Conservation (phyloP, 202 grass and related monocot genomes). For the Tripidium arundinaceum region DNA sequence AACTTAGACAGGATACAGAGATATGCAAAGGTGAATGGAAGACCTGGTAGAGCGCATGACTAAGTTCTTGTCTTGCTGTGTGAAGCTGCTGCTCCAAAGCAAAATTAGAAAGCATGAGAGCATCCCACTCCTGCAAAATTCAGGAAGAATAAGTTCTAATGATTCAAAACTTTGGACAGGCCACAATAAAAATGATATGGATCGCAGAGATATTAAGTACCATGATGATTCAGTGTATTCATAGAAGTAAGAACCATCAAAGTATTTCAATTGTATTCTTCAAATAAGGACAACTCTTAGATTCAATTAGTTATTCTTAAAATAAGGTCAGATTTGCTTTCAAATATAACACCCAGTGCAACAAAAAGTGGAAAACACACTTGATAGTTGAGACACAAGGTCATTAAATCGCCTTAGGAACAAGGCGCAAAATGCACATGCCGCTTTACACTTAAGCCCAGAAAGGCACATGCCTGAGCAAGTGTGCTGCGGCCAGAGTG, state of each 20-base stretch:
- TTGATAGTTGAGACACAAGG: background rate
- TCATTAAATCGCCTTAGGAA: background rate
- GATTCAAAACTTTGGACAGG: background rate
- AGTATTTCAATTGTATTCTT: background rate
- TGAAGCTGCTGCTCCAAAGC: slow-evolving; percentile 96
- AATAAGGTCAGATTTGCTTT: background rate
- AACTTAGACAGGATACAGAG: slow-evolving; percentile 3
- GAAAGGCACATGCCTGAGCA: background rate
- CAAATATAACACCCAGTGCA: background rate
- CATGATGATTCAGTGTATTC: background rate
- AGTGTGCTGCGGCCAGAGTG: background rate
- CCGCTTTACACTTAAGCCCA: background rate
- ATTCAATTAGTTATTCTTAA: no score
- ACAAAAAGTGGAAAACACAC: background rate
- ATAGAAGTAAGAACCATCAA: background rate
- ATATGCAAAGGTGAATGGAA: slow-evolving; percentile 13
- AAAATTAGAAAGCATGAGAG: slow-evolving; percentile 95
- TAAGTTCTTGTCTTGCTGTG: slow-evolving; percentile 94
- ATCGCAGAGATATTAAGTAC: slow-evolving; percentile 6
- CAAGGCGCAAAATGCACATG: background rate
- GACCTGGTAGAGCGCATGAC: slow-evolving; percentile 98
- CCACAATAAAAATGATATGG: background rate
- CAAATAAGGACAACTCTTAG: background rate
- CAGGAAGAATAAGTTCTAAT: slow-evolving; percentile 19
- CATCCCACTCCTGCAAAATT: slow-evolving; percentile 87